These are phyloP conservation scores for Wallacemonas sp. DNA, from an alignment of 208 protist species.

Conservation along the genomic window DNA sequence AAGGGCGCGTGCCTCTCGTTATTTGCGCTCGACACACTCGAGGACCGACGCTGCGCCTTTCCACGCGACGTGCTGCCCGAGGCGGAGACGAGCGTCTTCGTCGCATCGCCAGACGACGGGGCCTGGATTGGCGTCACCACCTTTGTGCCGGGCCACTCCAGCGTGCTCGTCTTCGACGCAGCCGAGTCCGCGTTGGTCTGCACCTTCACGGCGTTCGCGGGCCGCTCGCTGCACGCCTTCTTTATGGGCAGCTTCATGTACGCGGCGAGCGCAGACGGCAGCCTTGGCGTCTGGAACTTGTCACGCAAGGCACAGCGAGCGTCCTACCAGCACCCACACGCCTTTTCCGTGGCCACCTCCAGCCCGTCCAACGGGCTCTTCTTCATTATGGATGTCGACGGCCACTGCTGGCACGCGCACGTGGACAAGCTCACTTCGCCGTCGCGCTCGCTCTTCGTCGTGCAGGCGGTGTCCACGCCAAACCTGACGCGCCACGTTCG, in stretches of 20 bases:
- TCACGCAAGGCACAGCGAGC: constrained; percentile 53
- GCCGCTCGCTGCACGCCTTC: constrained; percentile 34
- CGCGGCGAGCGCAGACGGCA: constrained; percentile 46
- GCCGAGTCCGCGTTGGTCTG: neutral
- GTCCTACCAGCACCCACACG: constrained; percentile 48
- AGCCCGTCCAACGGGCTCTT: constrained; percentile 33
- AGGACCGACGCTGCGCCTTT: constrained; percentile 13
- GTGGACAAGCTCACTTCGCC: constrained; percentile 57
- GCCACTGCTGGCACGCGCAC: constrained; percentile 37
- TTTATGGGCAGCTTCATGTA: constrained; percentile 70
- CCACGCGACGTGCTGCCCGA: constrained; percentile 20
- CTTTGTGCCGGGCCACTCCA: neutral
- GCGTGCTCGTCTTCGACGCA: neutral
- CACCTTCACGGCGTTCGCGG: constrained; percentile 12
- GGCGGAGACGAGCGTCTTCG: constrained; percentile 20
- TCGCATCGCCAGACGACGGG: neutral
- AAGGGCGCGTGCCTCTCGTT: constrained; percentile 22
- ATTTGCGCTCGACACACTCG: neutral
- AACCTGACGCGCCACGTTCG: constrained; percentile 16
- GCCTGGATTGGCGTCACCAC: constrained; percentile 1
- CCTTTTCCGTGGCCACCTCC: constrained; percentile 33
- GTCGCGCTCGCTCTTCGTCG: constrained; percentile 40
- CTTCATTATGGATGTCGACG: constrained; percentile 49
- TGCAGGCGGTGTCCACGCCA: constrained; percentile 24
- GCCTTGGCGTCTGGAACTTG: constrained; percentile 71